Percentiles rank a stretch among this genome's conserved stretches.
Evolutionary conservation across 495 filamentous ascomycete genomes (phyloP).

Genomic region (Daldinia loculata): DNA sequence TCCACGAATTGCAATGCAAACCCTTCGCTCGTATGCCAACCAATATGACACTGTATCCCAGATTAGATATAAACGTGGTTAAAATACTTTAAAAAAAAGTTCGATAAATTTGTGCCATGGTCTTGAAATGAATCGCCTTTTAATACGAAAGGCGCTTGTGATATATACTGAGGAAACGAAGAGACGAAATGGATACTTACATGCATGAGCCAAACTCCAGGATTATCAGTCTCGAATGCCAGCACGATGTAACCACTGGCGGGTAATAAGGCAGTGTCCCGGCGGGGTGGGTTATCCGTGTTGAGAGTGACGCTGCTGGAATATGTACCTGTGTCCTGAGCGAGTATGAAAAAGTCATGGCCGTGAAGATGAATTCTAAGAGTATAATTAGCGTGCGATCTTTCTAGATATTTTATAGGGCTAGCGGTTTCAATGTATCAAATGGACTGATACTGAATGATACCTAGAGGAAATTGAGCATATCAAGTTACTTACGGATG

Average conservation of each 20-base stretch:
- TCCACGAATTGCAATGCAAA: constrained; percentile 62
- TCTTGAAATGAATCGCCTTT: no score
- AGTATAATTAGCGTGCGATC: constrained; percentile 17
- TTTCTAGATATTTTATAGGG: neutral
- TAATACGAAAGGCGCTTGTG: no score
- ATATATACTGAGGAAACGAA: neutral
- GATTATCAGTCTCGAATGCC: constrained; percentile 67
- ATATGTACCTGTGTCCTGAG: constrained; percentile 46
- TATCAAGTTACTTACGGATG: constrained; percentile 26
- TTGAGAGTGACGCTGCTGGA: constrained; percentile 48
- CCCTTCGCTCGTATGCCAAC: constrained; percentile 60
- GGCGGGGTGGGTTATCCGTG: constrained; percentile 58
- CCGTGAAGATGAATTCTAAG: constrained; percentile 66
- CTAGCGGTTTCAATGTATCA: no score
- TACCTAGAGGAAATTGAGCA: neutral
- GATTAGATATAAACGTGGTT: constrained; percentile 8
- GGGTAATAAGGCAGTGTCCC: constrained; percentile 68
- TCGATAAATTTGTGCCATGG: no score
- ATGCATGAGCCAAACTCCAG: constrained; percentile 63
- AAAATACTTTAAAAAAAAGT: no score
- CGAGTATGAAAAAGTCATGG: constrained; percentile 66
- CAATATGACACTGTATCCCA: constrained; percentile 51
- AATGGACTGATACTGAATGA: no score
- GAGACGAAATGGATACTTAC: constrained; percentile 19
- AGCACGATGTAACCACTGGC: constrained; percentile 58